Percentiles rank a stretch among this genome's conserved stretches.
Evolutionary conservation across 441 rosid species (phyloP).

Genomic region (Melastoma candidum): DNA sequence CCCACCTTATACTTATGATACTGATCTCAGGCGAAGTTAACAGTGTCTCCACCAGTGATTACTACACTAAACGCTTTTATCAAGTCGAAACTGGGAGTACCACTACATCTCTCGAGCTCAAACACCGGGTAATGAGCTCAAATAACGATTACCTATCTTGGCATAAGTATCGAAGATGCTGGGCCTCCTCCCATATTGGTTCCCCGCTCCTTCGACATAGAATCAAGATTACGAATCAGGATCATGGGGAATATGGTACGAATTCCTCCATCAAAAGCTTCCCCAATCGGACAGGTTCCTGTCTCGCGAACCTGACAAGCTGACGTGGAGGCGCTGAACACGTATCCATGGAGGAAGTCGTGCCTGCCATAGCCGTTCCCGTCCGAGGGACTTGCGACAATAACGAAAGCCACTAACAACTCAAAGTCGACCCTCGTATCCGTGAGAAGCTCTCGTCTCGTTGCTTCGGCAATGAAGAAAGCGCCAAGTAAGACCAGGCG

Average conservation of each 20-base stretch:
- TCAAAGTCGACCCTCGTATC: no score
- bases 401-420: no score
- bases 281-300: no score
- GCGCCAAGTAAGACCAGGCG: no score
- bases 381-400: not conserved
- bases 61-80: not conserved
- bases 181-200: conserved; percentile 18
- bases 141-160: conserved; percentile 2
- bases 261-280: no score
- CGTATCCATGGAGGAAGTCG: conserved; percentile 17
- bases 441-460: no score
- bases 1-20: conserved; percentile 18
- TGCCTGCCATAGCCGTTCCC: conserved; percentile 12
- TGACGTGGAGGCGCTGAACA: conserved; percentile 9
- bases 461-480: no score
- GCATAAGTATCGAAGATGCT: not conserved
- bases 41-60: conserved; percentile 9
- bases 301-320: not conserved
- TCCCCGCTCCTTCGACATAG: conserved; percentile 18
- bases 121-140: no score
- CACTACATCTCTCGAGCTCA: not conserved
- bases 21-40: conserved; percentile 17
- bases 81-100: not conserved
- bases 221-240: not conserved
- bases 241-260: not conserved